Percentiles rank a stretch among this genome's conserved stretches.
Conservation (phyloP, 2,329 filamentous ascomycete genomes). For the Colletotrichum australisinense region DNA sequence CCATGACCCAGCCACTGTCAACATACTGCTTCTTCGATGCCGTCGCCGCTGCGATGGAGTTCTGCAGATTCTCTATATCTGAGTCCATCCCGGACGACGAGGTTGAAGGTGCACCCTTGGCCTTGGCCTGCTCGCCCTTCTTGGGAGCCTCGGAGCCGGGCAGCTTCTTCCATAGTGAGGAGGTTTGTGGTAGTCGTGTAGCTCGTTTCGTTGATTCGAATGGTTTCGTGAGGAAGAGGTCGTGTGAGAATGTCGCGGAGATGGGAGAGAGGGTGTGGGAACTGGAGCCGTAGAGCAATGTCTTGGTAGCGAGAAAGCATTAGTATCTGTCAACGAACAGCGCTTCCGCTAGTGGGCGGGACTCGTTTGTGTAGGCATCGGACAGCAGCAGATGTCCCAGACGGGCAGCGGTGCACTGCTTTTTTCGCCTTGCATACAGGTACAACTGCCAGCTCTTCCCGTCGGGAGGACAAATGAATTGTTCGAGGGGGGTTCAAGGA, state of each 20-base stretch:
- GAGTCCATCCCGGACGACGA: slow-evolving; percentile 56
- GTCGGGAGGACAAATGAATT: slow-evolving; percentile 23
- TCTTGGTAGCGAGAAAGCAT: slow-evolving; percentile 48
- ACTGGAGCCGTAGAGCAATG: slow-evolving; percentile 64
- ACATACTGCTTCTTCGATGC: slow-evolving; percentile 51
- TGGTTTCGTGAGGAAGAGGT: slow-evolving; percentile 67
- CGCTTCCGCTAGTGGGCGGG: not conserved
- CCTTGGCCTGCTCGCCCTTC: slow-evolving; percentile 44
- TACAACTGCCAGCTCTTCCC: not conserved
- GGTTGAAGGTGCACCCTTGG: slow-evolving; percentile 45
- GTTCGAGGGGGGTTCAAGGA: not conserved
- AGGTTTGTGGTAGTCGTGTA: slow-evolving; percentile 61
- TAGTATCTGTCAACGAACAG: slow-evolving; percentile 15
- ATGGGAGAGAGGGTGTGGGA: slow-evolving; percentile 59
- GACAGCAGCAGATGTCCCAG: not conserved
- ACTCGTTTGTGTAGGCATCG: not conserved
- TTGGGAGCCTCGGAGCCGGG: slow-evolving; percentile 40
- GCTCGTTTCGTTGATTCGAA: slow-evolving; percentile 58
- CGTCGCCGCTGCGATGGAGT: slow-evolving; percentile 54
- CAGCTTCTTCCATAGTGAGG: slow-evolving; percentile 59
- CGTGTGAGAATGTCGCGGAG: slow-evolving; percentile 60
- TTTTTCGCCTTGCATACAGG: slow-evolving; percentile 24
- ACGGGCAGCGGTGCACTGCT: slow-evolving; percentile 10
- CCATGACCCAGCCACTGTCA: slow-evolving; percentile 43
- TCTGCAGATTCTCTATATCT: slow-evolving; percentile 63